Base-by-base conservation (phyloP, 2,329 filamentous ascomycete species). In the Phialophora tarda region DNA sequence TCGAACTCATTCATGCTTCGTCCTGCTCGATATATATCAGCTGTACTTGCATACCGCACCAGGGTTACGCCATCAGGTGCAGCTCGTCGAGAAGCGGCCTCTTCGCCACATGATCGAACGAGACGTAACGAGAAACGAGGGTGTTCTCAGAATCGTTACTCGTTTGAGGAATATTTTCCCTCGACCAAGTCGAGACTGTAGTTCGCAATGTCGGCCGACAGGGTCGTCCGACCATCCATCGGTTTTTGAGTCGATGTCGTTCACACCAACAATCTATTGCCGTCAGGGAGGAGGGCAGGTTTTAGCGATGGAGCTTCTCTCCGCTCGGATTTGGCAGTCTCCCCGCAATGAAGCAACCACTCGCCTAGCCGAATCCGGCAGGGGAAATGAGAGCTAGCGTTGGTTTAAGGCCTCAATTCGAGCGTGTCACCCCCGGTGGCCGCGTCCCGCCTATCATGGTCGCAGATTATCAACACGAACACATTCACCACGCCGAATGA, bases 371-470 rank as follows among this genome's bases (percentile, higher is more conserved):
- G n/a, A 34, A 30, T 48, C 47, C 4, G 57, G 47, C 47, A 59
- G 3, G 38, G 41, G 44, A 24, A 59, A 32, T 59, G 44, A 50
- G 60, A 51, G 48, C 48, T 44, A 44, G 38, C 38, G 38, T n/a
- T 5, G 6, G 48, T 51, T 17, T 6, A 24, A 24, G 28, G 28
- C 28, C 28, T 30, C 28, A 30, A 2, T 30, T 23, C n/a, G 47
- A 48, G 4, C n/a, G 17, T 48, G 17, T n/a, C 17, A 5, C 4
- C 44, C 23, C n/a, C n/a, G 47, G 8, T 12, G 21, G 48, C 7
- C 21, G 21, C 11, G 1, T 24, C 14, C 48, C 48, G 14, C 21
- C 10, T 51, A 17, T 23, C 12, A 12, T 23, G 1, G 48, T 24
- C 21, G 48, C 48, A 14, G 23, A n/a, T 44, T 7, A 12, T 34